Conservation (phyloP, 208 protist genomes). For the Wallacemonas sp. region DNA sequence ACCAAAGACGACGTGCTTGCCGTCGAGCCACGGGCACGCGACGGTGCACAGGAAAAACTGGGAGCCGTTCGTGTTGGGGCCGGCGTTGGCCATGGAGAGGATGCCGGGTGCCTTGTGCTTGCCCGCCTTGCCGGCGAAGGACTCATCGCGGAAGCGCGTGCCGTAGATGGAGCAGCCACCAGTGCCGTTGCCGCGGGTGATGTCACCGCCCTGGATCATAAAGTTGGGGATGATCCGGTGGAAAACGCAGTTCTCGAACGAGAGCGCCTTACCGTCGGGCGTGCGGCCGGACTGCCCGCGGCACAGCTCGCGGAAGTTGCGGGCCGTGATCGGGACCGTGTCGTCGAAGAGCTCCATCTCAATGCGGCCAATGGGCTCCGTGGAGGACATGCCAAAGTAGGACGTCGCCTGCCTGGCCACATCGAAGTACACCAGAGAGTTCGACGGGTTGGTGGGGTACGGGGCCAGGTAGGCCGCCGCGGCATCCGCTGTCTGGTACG, state of each 20-base stretch:
- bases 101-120: conserved; percentile 82
- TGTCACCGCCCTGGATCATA: conserved; percentile 97
- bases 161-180: conserved; percentile 96
- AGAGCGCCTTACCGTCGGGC: conserved; percentile 87
- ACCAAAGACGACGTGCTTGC: conserved; percentile 97
- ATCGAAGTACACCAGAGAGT: conserved; percentile 89
- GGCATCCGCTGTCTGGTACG: conserved; percentile 26
- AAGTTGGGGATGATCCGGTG: conserved; percentile 96
- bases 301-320: conserved; percentile 89
- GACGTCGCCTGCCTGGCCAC: conserved; percentile 46
- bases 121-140: conserved; percentile 91
- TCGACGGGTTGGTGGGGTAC: conserved; percentile 62
- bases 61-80: conserved; percentile 92
- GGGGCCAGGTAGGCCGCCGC: conserved; percentile 49
- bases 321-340: conserved; percentile 92
- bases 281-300: conserved; percentile 44
- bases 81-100: conserved; percentile 93
- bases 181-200: conserved; percentile 93
- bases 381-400: conserved; percentile 51
- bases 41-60: conserved; percentile 94
- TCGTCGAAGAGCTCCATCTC: conserved; percentile 95
- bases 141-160: conserved; percentile 94
- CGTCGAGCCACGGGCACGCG: conserved; percentile 87
- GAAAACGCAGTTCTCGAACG: conserved; percentile 92
- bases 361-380: conserved; percentile 80